These are phyloP conservation scores for Ophiostoma ulmi DNA, from an alignment of 2,329 filamentous ascomycete genomes.

Conservation along the genomic window DNA sequence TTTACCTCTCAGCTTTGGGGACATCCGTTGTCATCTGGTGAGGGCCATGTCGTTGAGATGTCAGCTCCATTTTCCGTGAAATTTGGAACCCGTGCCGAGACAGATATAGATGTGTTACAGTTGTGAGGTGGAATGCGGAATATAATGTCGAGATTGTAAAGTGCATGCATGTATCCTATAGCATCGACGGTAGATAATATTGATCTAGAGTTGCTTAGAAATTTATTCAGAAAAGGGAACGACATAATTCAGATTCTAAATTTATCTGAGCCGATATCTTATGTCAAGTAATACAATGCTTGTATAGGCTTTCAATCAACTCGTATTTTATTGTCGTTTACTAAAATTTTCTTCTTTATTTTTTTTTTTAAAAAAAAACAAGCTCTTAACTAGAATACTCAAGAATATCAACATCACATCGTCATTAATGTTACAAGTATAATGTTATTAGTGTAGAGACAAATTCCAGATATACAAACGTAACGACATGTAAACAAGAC, in stretches of 20 bases:
- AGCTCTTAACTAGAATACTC: no score
- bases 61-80: background rate
- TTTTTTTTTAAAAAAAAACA: no score
- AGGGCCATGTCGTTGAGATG: background rate
- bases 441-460: slow-evolving; percentile 9
- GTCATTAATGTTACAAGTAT: background rate
- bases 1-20: slow-evolving; percentile 8
- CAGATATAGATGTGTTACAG: background rate
- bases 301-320: no score
- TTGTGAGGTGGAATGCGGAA: background rate
- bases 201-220: background rate
- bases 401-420: background rate
- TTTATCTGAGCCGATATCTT: no score
- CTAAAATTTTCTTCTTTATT: no score
- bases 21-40: background rate
- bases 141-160: background rate
- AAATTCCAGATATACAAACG: background rate
- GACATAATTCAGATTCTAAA: no score
- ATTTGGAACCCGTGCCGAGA: background rate
- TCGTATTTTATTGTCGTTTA: no score
- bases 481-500: background rate
- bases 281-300: no score
- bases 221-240: background rate
- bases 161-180: background rate
- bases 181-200: background rate